Percentiles rank a stretch among this genome's conserved stretches.
Conservation (phyloP, 2,329 filamentous ascomycete genomes). For the Xylaria sp. region DNA sequence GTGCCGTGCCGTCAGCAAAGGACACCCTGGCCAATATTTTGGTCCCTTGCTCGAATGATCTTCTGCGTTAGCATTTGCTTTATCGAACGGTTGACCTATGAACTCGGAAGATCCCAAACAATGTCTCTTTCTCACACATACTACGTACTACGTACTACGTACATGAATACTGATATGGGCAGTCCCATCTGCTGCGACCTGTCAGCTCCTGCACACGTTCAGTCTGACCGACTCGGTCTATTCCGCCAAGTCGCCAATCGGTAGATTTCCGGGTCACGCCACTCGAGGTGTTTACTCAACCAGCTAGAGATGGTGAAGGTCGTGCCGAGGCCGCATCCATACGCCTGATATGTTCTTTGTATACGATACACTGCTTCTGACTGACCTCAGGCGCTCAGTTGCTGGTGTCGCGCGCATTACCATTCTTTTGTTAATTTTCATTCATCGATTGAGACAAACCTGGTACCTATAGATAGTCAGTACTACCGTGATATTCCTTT, state of each 20-base stretch:
- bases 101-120: background rate
- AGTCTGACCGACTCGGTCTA: conserved; percentile 1
- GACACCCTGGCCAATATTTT: background rate
- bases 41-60: conserved; percentile 1
- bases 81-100: conserved; percentile 6
- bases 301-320: background rate
- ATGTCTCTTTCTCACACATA: background rate
- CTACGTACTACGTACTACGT: too few relatives aligned
- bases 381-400: background rate
- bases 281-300: background rate
- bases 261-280: conserved; percentile 19
- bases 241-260: conserved; percentile 24
- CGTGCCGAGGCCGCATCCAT: background rate
- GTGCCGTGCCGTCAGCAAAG: background rate
- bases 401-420: conserved; percentile 7
- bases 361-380: too few relatives aligned
- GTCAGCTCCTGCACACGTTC: conserved; percentile 16
- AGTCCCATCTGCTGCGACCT: conserved; percentile 18
- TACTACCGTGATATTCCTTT: too few relatives aligned
- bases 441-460: background rate
- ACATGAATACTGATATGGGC: background rate
- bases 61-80: background rate
- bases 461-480: background rate
- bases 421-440: too few relatives aligned
- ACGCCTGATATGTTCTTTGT: background rate